Percentiles rank a stretch among this genome's conserved stretches.
These are phyloP conservation scores for Lichtheimia corymbifera DNA, from an alignment of 371 early-diverging fungal genomes.

Conservation along the genomic window DNA sequence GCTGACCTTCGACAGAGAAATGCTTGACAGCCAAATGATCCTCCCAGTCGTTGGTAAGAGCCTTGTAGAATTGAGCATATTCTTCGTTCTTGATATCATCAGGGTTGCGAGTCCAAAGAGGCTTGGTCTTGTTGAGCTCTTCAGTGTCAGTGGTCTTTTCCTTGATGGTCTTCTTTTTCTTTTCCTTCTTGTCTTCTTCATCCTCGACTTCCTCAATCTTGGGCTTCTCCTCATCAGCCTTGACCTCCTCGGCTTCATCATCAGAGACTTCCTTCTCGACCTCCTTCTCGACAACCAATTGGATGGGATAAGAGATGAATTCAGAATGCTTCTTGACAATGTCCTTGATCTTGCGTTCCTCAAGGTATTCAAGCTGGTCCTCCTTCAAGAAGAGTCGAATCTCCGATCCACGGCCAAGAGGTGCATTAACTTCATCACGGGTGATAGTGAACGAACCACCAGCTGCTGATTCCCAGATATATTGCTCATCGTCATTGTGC, in stretches of 20 bases:
- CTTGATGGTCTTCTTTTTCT: conserved; percentile 70
- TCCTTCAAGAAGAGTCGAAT: conserved; percentile 80
- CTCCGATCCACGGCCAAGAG: conserved; percentile 72
- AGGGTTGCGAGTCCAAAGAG: conserved; percentile 86
- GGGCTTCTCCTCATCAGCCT: conserved; percentile 59
- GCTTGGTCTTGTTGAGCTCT: conserved; percentile 75
- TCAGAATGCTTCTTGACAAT: conserved; percentile 82
- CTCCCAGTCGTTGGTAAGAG: conserved; percentile 74
- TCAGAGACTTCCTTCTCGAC: conserved; percentile 86
- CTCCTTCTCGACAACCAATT: conserved; percentile 48
- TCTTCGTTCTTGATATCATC: conserved; percentile 73
- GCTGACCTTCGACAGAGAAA: conserved; percentile 80
- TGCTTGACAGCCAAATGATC: conserved; percentile 73
- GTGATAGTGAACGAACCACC: conserved; percentile 73
- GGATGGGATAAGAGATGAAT: conserved; percentile 70
- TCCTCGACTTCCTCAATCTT: conserved; percentile 57
- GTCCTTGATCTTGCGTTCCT: conserved; percentile 53
- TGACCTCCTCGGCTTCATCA: conserved; percentile 70
- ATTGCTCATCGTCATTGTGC: conserved; percentile 70
- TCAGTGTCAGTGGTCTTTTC: conserved; percentile 51
- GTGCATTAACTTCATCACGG: conserved; percentile 69
- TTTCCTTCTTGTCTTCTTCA: conserved; percentile 76
- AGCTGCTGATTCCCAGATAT: conserved; percentile 76
- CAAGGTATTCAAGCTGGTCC: conserved; percentile 65
- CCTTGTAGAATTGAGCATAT: conserved; percentile 84